phyloP scores from a whole-genome alignment of 2,329 filamentous ascomycete genomes.

The Claviceps paspali region DNA sequence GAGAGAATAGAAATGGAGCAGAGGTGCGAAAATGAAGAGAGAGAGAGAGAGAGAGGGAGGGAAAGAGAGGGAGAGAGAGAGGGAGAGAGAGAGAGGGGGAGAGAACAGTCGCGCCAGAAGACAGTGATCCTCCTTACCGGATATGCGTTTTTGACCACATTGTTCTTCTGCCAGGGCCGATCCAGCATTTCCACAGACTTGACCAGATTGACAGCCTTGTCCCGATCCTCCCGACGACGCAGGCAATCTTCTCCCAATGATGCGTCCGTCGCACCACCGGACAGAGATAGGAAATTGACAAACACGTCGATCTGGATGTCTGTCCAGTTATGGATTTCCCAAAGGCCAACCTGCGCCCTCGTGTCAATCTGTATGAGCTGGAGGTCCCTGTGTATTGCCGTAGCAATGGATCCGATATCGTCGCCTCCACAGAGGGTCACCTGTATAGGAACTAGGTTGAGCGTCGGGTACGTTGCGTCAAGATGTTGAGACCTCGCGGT shows the following conservation, averaged over 20 bases:
- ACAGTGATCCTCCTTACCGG: conserved; percentile 18
- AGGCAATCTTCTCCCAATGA: background rate
- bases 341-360: conserved; percentile 45
- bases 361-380: conserved; percentile 35
- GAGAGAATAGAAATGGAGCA: background rate
- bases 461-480: conserved; percentile 44
- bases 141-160: conserved; percentile 12
- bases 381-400: conserved; percentile 52
- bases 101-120: too few species aligned
- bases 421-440: conserved; percentile 24
- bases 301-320: conserved; percentile 54
- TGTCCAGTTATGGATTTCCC: conserved; percentile 63
- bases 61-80: background rate
- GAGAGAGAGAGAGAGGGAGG: too few species aligned
- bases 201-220: background rate
- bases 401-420: conserved; percentile 35
- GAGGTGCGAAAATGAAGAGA: background rate
- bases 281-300: conserved; percentile 63
- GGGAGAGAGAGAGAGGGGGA: background rate
- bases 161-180: conserved; percentile 10
- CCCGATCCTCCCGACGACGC: background rate
- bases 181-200: conserved; percentile 1
- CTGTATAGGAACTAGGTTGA: conserved; percentile 63
- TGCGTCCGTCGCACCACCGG: conserved; percentile 9
- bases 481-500: conserved; percentile 33